Percentiles rank a stretch among this genome's conserved stretches.
These are phyloP conservation scores for Chrysanthemum makinoi DNA, from an alignment of 129 eudicot species.

Conservation along the genomic window DNA sequence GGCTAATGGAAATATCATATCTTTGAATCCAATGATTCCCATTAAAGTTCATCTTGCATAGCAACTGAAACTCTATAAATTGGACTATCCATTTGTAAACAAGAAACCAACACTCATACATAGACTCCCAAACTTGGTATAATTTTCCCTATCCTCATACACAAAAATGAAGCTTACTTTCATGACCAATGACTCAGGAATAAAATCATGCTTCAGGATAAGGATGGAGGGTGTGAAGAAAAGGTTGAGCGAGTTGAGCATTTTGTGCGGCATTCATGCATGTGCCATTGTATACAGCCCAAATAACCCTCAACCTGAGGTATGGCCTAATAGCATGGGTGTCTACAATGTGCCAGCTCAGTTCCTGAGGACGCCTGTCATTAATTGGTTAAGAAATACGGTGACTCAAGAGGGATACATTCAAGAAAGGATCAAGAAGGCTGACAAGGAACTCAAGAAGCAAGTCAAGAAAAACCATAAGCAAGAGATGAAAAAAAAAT, in stretches of 20 bases:
- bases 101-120: constrained; percentile 14
- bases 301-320: constrained; percentile 30
- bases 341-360: constrained; percentile 26
- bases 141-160: constrained; percentile 23
- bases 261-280: constrained; percentile 31
- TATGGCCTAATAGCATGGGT: constrained; percentile 36
- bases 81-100: constrained; percentile 8
- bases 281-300: constrained; percentile 36
- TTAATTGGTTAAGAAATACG: constrained; percentile 41
- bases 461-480: constrained; percentile 41
- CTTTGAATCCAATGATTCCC: too few relatives aligned
- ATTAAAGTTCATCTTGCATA: too few relatives aligned
- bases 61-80: too few relatives aligned
- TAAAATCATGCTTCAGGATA: constrained; percentile 37
- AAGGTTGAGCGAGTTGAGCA: constrained; percentile 37
- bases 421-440: constrained; percentile 32
- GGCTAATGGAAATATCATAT: too few relatives aligned
- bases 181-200: constrained; percentile 34
- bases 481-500: constrained; percentile 45
- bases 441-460: constrained; percentile 31
- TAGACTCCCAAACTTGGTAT: constrained; percentile 23
- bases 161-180: constrained; percentile 40
- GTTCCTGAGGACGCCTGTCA: constrained; percentile 36
- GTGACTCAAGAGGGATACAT: constrained; percentile 38
- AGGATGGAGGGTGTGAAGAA: constrained; percentile 41